Conservation (phyloP, 306 rosid genomes). For the Chamaecrista fasciculata region DNA sequence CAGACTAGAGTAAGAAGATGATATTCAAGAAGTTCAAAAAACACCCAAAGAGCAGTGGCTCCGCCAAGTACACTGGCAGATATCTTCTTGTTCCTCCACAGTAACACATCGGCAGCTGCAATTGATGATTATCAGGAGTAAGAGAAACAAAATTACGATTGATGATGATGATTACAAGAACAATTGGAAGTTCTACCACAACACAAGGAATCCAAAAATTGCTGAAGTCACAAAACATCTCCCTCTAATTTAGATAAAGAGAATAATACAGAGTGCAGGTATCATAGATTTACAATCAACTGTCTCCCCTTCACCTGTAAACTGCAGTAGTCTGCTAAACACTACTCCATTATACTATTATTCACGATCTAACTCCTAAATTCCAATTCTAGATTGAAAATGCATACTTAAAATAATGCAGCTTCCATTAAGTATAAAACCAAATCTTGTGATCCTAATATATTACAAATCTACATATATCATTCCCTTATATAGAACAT, state of each 20-base stretch:
- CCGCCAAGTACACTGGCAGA: constrained; percentile 69
- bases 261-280: not conserved
- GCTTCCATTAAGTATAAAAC: not conserved
- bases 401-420: not conserved
- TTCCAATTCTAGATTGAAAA: not conserved
- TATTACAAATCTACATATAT: not conserved
- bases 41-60: constrained; percentile 68
- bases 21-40: constrained; percentile 82
- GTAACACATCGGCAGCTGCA: constrained; percentile 87
- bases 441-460: not conserved
- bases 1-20: constrained; percentile 77
- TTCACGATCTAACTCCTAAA: not conserved
- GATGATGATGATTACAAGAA: not conserved
- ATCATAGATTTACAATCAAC: not conserved
- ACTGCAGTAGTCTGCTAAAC: not conserved
- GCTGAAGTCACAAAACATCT: not conserved
- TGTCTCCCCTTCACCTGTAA: not conserved
- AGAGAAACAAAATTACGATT: not conserved
- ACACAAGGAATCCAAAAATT: too few relatives aligned
- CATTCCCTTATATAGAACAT: not conserved
- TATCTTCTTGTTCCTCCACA: constrained; percentile 93
- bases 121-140: not conserved
- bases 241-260: not conserved
- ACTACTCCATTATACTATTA: not conserved
- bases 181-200: not conserved